Percentiles rank a stretch among this genome's conserved stretches.
These are phyloP conservation scores for Myxozyma neotropica DNA, from an alignment of 805 yeast genomes.

Conservation along the genomic window DNA sequence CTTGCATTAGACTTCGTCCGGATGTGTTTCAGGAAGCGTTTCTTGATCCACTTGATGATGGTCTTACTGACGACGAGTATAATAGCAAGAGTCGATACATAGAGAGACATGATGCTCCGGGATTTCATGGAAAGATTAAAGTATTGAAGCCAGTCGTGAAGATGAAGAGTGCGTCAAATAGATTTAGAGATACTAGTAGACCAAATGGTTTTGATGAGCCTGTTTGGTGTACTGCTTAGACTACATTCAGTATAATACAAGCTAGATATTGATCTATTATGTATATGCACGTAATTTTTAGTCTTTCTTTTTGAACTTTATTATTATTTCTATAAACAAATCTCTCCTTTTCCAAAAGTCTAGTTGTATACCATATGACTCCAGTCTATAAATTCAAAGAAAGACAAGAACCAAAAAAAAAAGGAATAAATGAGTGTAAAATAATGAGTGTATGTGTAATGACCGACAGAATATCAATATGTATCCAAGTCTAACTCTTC, in stretches of 20 bases:
- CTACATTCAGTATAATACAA: background rate
- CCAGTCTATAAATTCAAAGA: background rate
- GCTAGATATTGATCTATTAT: too few relatives aligned
- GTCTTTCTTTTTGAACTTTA: background rate
- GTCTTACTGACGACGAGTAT: conserved; percentile 11
- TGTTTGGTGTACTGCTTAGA: background rate
- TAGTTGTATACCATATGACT: conserved; percentile 7
- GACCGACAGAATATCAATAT: background rate
- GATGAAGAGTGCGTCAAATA: conserved; percentile 8
- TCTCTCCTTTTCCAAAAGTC: too few relatives aligned
- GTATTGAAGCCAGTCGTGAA: conserved; percentile 16
- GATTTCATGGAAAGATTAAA: conserved; percentile 10
- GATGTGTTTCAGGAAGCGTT: conserved; percentile 23
- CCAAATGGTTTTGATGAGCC: conserved; percentile 19
- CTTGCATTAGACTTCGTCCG: conserved; percentile 37
- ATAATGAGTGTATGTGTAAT: background rate
- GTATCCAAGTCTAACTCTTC: conserved; percentile 30
- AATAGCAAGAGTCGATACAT: background rate
- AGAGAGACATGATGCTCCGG: conserved; percentile 5
- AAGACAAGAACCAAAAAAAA: background rate
- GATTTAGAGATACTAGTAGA: conserved; percentile 1
- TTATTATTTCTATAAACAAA: too few relatives aligned
- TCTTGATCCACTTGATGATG: background rate
- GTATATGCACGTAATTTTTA: too few relatives aligned
- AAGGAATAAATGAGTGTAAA: background rate